A percentile compares a stretch with the other conserved stretches of the same genome.
Evolutionary conservation across 148 eudicot genomes (phyloP).

Genomic region (Rhododendron molle): DNA sequence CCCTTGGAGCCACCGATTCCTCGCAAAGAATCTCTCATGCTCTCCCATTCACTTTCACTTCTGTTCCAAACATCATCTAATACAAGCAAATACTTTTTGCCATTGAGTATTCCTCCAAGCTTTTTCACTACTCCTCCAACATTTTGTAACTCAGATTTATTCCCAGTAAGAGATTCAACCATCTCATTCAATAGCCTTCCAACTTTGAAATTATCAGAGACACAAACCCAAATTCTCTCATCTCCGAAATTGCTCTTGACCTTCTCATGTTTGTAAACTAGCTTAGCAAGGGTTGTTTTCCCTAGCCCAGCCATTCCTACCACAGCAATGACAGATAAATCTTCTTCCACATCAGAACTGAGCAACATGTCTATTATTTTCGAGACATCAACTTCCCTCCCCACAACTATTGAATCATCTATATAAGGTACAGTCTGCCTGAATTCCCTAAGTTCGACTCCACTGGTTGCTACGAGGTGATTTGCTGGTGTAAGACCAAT

Average conservation of each 20-base stretch:
- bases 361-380: not conserved
- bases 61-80: constrained; percentile 19
- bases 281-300: constrained; percentile 1
- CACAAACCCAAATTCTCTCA: constrained; percentile 6
- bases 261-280: not conserved
- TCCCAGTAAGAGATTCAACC: not conserved
- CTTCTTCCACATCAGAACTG: not conserved
- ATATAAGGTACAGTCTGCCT: not conserved
- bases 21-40: not conserved
- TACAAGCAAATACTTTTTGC: constrained; percentile 14
- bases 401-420: not conserved
- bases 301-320: no score
- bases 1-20: not conserved
- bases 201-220: not conserved
- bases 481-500: not conserved
- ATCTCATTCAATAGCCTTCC: not conserved
- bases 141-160: not conserved
- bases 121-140: not conserved
- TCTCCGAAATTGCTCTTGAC: not conserved
- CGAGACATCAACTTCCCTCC: constrained; percentile 4
- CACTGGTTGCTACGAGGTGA: no score
- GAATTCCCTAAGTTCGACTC: not conserved
- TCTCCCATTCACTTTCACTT: not conserved
- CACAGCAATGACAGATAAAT: no score
- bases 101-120: not conserved